A percentile compares a stretch with the other conserved stretches of the same genome.
Conservation (phyloP, 805 yeast genomes). For the Teunomyces tritomae region DNA sequence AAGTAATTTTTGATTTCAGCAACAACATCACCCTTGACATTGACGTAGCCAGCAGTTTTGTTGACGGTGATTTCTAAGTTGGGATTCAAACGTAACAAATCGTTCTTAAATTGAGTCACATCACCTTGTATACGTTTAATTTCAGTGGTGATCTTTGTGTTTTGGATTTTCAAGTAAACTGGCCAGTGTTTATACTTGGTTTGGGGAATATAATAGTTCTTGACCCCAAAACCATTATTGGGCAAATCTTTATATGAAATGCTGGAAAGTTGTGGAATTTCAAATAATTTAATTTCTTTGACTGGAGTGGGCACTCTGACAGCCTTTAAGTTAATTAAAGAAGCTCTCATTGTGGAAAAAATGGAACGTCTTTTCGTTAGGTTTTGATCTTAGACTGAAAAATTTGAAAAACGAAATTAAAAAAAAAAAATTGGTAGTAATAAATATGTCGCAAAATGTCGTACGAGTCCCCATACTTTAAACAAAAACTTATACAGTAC, state of each 20-base stretch:
- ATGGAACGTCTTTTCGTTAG: not conserved
- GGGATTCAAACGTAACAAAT: conserved; percentile 53
- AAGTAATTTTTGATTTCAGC: conserved; percentile 28
- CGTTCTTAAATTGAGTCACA: conserved; percentile 60
- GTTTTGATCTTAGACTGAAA: not conserved
- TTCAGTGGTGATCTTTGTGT: conserved; percentile 68
- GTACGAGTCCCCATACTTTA: not conserved
- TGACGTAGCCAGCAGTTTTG: conserved; percentile 32
- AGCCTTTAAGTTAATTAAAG: conserved; percentile 19
- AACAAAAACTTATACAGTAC: no score
- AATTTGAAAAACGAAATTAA: not conserved
- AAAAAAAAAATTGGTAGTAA: conserved; percentile 1
- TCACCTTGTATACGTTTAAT: conserved; percentile 71
- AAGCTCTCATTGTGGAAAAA: conserved; percentile 22
- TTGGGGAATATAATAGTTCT: conserved; percentile 45
- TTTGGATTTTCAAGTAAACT: conserved; percentile 69
- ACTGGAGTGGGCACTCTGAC: conserved; percentile 20
- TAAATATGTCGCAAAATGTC: not conserved
- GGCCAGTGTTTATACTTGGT: conserved; percentile 71
- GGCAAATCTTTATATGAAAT: conserved; percentile 24
- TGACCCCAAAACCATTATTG: conserved; percentile 33
- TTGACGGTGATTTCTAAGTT: conserved; percentile 42
- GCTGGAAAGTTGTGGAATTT: conserved; percentile 28
- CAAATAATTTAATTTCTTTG: conserved; percentile 17
- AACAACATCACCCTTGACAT: conserved; percentile 40